A percentile compares a stretch with the other conserved stretches of the same genome.
phyloP scores from a whole-genome alignment of 23 red algal species.

The Gracilariopsis chorda region DNA sequence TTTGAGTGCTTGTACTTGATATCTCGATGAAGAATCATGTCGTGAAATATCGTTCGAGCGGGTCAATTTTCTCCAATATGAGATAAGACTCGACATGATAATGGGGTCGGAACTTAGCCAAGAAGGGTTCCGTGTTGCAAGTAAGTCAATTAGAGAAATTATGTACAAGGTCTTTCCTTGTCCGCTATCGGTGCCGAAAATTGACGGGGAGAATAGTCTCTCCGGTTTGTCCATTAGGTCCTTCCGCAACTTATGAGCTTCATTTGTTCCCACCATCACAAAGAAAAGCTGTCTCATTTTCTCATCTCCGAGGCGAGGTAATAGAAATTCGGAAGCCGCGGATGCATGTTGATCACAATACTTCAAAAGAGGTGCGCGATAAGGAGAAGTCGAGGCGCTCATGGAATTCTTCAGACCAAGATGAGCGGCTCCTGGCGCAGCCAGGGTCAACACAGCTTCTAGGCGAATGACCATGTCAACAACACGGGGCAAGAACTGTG shows the following conservation, averaged over 20 bases:
- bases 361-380: constrained; percentile 81
- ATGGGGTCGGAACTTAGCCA: constrained; percentile 63
- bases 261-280: constrained; percentile 56
- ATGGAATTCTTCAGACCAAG: constrained; percentile 50
- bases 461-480: constrained; percentile 77
- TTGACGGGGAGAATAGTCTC: constrained; percentile 8
- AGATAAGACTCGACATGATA: constrained; percentile 49
- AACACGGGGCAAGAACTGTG: constrained; percentile 65
- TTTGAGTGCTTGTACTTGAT: constrained; percentile 64
- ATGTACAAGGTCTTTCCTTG: constrained; percentile 43
- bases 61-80: constrained; percentile 62
- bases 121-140: constrained; percentile 29
- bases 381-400: constrained; percentile 81
- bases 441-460: constrained; percentile 65
- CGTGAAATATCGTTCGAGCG: not conserved
- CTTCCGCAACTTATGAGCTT: constrained; percentile 47
- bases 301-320: constrained; percentile 39
- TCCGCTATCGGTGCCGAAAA: not conserved
- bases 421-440: constrained; percentile 74
- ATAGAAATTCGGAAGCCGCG: constrained; percentile 62
- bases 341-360: constrained; percentile 78
- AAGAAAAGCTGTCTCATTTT: constrained; percentile 72
- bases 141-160: constrained; percentile 63
- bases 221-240: constrained; percentile 57
- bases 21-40: constrained; percentile 34